These are phyloP conservation scores for Betula pendula DNA, from an alignment of 306 rosid genomes.

Conservation along the genomic window DNA sequence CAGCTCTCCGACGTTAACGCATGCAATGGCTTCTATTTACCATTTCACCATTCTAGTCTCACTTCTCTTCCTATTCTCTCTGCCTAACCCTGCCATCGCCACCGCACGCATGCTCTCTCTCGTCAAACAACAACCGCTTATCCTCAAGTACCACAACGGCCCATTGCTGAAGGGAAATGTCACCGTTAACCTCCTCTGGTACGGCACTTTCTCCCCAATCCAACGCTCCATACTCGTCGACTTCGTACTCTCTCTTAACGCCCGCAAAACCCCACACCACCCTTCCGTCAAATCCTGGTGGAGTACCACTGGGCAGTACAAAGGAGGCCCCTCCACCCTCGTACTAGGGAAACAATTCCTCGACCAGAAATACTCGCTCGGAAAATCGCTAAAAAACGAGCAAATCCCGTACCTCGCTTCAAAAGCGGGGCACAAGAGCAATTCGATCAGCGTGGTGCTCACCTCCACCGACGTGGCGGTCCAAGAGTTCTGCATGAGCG, in stretches of 20 bases:
- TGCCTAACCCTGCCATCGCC: conserved; percentile 17
- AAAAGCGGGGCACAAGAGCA: background rate
- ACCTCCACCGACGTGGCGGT: conserved; percentile 32
- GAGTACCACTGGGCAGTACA: conserved; percentile 25
- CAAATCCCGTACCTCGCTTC: conserved; percentile 10
- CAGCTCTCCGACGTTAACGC: background rate
- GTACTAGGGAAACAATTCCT: conserved; percentile 30
- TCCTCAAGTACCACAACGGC: conserved; percentile 60
- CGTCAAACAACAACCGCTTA: conserved; percentile 23
- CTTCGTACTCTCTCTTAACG: conserved; percentile 28
- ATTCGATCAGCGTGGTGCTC: conserved; percentile 21
- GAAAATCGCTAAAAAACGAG: conserved; percentile 1
- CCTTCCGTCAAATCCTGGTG: conserved; percentile 36
- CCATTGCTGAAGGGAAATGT: conserved; percentile 53
- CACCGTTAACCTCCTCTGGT: conserved; percentile 54
- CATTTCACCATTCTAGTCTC: conserved; percentile 4
- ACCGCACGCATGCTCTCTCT: conserved; percentile 22
- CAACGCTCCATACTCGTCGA: conserved; percentile 42
- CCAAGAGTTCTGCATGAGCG: conserved; percentile 30
- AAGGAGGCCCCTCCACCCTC: conserved; percentile 16
- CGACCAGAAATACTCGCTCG: conserved; percentile 14
- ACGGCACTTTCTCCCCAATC: conserved; percentile 52
- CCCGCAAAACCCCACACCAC: background rate
- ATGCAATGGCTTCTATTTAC: conserved; percentile 24
- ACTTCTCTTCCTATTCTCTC: conserved; percentile 2